Conservation (phyloP, 2,329 filamentous ascomycete genomes). For the Cercospora brassicicola region DNA sequence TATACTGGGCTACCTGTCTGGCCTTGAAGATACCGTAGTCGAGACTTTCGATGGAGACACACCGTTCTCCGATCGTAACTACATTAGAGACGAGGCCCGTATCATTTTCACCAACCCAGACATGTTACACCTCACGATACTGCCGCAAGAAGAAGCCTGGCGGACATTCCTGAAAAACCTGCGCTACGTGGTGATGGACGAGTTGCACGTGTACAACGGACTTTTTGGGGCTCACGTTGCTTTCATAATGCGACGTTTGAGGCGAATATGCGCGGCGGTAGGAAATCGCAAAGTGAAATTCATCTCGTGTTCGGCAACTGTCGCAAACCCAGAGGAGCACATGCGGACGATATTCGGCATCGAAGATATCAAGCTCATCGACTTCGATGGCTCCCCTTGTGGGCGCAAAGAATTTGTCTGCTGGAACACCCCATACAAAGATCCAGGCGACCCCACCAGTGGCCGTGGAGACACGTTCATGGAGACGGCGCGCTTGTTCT, state of each 20-base stretch:
- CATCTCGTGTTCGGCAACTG: slow-evolving; percentile 93
- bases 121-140: slow-evolving; percentile 91
- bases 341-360: slow-evolving; percentile 94
- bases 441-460: slow-evolving; percentile 80
- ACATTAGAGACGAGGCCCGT: slow-evolving; percentile 80
- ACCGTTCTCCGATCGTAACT: slow-evolving; percentile 72
- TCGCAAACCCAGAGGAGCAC: slow-evolving; percentile 86
- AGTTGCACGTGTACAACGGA: slow-evolving; percentile 95
- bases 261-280: slow-evolving; percentile 83
- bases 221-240: slow-evolving; percentile 91
- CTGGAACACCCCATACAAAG: slow-evolving; percentile 96
- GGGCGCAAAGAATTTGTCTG: slow-evolving; percentile 93
- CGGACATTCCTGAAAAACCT: slow-evolving; percentile 83
- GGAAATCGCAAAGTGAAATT: slow-evolving; percentile 86
- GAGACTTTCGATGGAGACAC: slow-evolving; percentile 98
- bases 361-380: slow-evolving; percentile 74
- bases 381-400: slow-evolving; percentile 90
- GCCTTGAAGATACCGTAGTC: slow-evolving; percentile 71
- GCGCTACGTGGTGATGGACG: slow-evolving; percentile 79
- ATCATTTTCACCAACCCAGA: slow-evolving; percentile 98
- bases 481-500: slow-evolving; percentile 88
- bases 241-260: slow-evolving; percentile 86
- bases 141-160: slow-evolving; percentile 91
- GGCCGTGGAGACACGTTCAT: slow-evolving; percentile 79
- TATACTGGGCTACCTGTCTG: slow-evolving; percentile 76